These are phyloP conservation scores for Hyphodiscus sp. DNA, from an alignment of 2,329 filamentous ascomycete species.

Conservation along the genomic window DNA sequence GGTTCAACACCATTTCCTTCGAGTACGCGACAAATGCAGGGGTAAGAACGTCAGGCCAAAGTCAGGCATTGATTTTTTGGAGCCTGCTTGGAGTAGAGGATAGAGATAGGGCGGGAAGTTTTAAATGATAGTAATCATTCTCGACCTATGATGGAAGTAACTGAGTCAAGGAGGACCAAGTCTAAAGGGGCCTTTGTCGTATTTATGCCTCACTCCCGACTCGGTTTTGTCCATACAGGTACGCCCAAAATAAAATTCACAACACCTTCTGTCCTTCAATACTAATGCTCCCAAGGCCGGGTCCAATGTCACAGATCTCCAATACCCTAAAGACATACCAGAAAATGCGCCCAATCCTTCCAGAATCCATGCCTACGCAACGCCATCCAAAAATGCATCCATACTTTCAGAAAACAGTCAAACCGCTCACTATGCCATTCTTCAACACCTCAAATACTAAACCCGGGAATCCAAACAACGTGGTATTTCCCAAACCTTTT, in stretches of 20 bases:
- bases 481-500: constrained; percentile 63
- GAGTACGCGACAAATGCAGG: background rate
- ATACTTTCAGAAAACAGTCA: constrained; percentile 69
- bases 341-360: background rate
- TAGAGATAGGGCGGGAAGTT: too few species aligned
- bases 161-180: too few species aligned
- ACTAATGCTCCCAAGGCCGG: too few species aligned
- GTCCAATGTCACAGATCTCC: background rate
- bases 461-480: constrained; percentile 88
- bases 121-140: too few species aligned
- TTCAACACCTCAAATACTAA: constrained; percentile 92
- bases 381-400: constrained; percentile 32
- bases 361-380: background rate
- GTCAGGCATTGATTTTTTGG: too few species aligned
- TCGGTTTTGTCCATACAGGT: too few species aligned
- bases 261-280: too few species aligned
- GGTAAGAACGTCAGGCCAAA: background rate
- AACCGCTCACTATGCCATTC: constrained; percentile 81
- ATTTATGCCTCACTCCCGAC: too few species aligned
- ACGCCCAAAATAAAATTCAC: too few species aligned
- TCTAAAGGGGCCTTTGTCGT: too few species aligned
- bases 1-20: background rate
- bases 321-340: background rate
- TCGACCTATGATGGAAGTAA: too few species aligned
- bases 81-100: too few species aligned